These are phyloP conservation scores for Tephrocybe sp. DNA, from an alignment of 768 basidiomycete species.

Conservation along the genomic window DNA sequence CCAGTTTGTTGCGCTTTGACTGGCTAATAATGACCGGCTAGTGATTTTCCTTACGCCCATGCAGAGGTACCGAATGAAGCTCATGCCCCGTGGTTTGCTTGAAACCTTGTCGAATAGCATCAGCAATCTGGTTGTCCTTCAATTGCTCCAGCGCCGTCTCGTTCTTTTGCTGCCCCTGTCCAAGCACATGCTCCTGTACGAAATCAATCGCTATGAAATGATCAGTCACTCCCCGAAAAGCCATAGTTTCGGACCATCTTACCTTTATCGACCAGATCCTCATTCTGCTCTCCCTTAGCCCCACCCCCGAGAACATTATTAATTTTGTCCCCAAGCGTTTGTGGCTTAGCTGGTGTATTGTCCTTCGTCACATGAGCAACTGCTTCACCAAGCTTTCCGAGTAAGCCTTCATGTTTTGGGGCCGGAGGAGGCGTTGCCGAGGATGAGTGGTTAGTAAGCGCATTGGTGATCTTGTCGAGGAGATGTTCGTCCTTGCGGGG, in stretches of 20 bases:
- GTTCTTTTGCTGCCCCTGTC: conserved; percentile 32
- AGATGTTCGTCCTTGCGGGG: conserved; percentile 6
- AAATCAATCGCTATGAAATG: conserved; percentile 32
- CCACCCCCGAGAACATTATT: conserved; percentile 19
- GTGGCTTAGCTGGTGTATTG: conserved; percentile 13
- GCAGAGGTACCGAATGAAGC: conserved; percentile 16
- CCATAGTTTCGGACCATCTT: not conserved
- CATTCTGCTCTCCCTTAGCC: conserved; percentile 16
- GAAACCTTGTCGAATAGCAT: conserved; percentile 27
- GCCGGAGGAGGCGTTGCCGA: not conserved
- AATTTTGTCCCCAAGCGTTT: conserved; percentile 18
- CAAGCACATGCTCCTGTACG: conserved; percentile 38
- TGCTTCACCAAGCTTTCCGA: conserved; percentile 13
- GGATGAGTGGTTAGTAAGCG: conserved; percentile 3
- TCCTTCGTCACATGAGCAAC: conserved; percentile 9
- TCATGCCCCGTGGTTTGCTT: conserved; percentile 32
- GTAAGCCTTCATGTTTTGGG: conserved; percentile 13
- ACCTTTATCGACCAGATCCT: conserved; percentile 30
- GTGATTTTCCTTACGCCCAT: not conserved
- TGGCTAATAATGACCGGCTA: too few species aligned
- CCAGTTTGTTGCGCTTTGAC: too few species aligned
- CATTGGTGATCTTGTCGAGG: conserved; percentile 11
- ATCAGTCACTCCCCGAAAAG: not conserved
- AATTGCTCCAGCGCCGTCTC: conserved; percentile 36
- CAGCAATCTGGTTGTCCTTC: conserved; percentile 37